These are phyloP conservation scores for Mortierella sp. DNA, from an alignment of 371 early-diverging fungal genomes.

Conservation along the genomic window DNA sequence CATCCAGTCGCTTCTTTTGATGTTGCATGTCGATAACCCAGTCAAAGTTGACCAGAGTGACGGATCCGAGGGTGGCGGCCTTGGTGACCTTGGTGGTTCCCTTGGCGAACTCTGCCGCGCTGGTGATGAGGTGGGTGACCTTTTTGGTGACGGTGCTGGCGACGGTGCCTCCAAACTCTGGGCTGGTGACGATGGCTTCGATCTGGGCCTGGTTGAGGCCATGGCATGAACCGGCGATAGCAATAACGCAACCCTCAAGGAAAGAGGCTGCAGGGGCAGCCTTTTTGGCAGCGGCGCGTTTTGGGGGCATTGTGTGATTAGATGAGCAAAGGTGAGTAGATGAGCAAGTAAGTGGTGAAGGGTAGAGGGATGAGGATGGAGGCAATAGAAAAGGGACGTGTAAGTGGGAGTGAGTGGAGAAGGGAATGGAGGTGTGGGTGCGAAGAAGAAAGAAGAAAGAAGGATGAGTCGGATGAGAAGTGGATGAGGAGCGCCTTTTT, in stretches of 20 bases:
- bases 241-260: slow-evolving; percentile 34
- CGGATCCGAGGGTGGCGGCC: slow-evolving; percentile 26
- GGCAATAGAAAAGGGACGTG: neutral
- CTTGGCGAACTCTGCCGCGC: slow-evolving; percentile 34
- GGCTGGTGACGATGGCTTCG: neutral
- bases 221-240: slow-evolving; percentile 24
- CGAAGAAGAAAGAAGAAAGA: neutral
- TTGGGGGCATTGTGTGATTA: slow-evolving; percentile 42
- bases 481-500: neutral
- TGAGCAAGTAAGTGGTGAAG: neutral
- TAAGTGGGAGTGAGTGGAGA: neutral
- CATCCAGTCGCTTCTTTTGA: slow-evolving; percentile 36
- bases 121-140: slow-evolving; percentile 58
- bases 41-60: slow-evolving; percentile 51
- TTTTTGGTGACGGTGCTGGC: slow-evolving; percentile 28
- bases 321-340: neutral
- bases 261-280: slow-evolving; percentile 19
- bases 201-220: slow-evolving; percentile 23
- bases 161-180: slow-evolving; percentile 23
- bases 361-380: neutral
- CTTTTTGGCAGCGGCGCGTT: slow-evolving; percentile 30
- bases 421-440: neutral
- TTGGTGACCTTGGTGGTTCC: slow-evolving; percentile 38
- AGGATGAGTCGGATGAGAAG: neutral
- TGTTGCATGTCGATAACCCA: slow-evolving; percentile 59